Conservation (phyloP, 1,139 yeast genomes). For the Protomyces macrosporus region DNA sequence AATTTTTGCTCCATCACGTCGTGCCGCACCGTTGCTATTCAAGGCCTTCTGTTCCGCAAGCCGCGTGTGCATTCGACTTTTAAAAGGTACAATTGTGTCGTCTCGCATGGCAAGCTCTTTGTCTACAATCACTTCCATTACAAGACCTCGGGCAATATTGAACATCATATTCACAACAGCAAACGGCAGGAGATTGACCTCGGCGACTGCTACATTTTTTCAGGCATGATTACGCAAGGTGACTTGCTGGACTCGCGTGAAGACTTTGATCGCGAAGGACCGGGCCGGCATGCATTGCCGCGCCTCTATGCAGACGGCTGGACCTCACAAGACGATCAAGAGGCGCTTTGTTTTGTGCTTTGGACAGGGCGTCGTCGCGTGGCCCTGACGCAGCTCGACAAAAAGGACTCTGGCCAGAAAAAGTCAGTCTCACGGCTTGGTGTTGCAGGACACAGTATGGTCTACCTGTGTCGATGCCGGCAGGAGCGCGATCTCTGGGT, state of each 20-base stretch:
- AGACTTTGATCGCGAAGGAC: conserved; percentile 39
- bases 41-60: conserved; percentile 65
- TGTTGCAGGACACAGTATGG: conserved; percentile 60
- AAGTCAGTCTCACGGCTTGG: conserved; percentile 51
- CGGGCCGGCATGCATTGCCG: conserved; percentile 51
- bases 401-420: conserved; percentile 1
- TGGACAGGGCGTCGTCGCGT: conserved; percentile 67
- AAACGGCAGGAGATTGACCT: conserved; percentile 47
- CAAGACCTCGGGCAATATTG: conserved; percentile 41
- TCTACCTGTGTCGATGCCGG: conserved; percentile 74
- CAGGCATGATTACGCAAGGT: conserved; percentile 55
- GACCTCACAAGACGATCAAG: conserved; percentile 72
- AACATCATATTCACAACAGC: conserved; percentile 21
- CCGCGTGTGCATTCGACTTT: conserved; percentile 64
- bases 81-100: conserved; percentile 53
- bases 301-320: conserved; percentile 76
- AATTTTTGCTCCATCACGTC: conserved; percentile 56
- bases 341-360: conserved; percentile 66
- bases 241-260: conserved; percentile 33
- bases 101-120: conserved; percentile 64
- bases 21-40: conserved; percentile 52
- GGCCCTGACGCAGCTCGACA: conserved; percentile 22
- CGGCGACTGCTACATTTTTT: conserved; percentile 64
- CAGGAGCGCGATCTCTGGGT: conserved; percentile 87
- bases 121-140: conserved; percentile 31